Evolutionary conservation across 192 early-diverging fungal species (phyloP), one percentile per base, ranked within the genome.

Genomic region (Podila epicladia): DNA sequence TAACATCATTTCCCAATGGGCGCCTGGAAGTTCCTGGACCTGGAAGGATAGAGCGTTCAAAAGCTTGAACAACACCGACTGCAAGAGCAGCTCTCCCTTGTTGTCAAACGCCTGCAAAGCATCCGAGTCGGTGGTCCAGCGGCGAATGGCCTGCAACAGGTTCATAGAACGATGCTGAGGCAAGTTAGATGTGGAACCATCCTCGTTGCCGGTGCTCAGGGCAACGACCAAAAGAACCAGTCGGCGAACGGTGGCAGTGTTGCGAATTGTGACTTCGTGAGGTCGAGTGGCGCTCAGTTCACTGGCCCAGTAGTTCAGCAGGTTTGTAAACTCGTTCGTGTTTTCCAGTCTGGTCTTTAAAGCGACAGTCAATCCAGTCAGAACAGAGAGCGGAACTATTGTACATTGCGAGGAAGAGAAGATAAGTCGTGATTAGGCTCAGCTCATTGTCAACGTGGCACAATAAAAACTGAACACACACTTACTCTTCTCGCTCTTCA

Each of bases 1-100:
- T 45, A 80, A 69, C 77, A 73, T 80, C 77, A 80, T 80, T 55
- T 84, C 68, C 88, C 88, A 89, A 60, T 87, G 84, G 12, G 67
- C 72, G 12, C 84, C 86, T 6, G 75, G 64, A 37, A 85, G 72
- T 45, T 87, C 84, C 69, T 86, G 85, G 1, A 87, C 69, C 15
- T 84, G 62, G 9, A 67, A 62, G 1, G 83, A 66, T 19, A 89
- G 62, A 5, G 75, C 31, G 4, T 61, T 67, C 17, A 87, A 65
- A 1, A 89, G 65, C n/a, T 73, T 67, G 22, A 74, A 69, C 12
- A 85, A 31, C 62, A 73, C 26, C 7, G 77, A 69, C 5, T 80
- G 71, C 0, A 80, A 50, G 2, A 69, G 53, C 5, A 73, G 62
- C 41, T 69, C 66, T 19, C 55, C 20, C 51, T 80, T 66, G 19